These are phyloP conservation scores for Yarrowia divulgata DNA, from an alignment of 805 yeast genomes.

Conservation along the genomic window DNA sequence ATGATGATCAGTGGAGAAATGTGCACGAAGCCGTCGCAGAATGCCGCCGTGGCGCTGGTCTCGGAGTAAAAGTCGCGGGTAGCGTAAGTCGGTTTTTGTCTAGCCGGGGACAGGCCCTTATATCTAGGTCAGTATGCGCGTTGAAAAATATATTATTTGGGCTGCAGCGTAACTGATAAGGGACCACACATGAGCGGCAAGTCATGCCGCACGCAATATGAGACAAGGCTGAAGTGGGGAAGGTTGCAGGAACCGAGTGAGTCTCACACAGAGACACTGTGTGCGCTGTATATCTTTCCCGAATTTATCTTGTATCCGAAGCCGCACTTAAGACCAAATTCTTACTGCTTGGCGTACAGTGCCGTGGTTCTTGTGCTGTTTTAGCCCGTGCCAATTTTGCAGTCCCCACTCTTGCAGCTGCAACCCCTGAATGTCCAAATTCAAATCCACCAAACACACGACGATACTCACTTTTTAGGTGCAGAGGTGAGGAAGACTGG, in stretches of 20 bases:
- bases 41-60: background rate
- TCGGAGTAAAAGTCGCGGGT: background rate
- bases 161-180: constrained; percentile 27
- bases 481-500: background rate
- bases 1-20: constrained; percentile 3
- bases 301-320: background rate
- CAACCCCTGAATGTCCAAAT: constrained; percentile 31
- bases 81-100: background rate
- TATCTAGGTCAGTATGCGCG: constrained; percentile 28
- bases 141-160: constrained; percentile 6
- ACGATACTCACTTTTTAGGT: constrained; percentile 8
- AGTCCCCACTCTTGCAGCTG: constrained; percentile 23
- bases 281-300: background rate
- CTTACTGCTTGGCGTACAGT: constrained; percentile 22
- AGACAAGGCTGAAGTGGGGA: constrained; percentile 34
- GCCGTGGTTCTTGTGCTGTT: background rate
- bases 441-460: constrained; percentile 11
- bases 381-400: constrained; percentile 4
- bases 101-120: constrained; percentile 7
- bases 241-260: constrained; percentile 17
- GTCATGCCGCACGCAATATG: constrained; percentile 6
- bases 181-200: constrained; percentile 33
- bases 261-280: background rate
- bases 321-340: background rate
- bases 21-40: background rate